Percentiles rank a stretch among this genome's conserved stretches.
Evolutionary conservation across 164 flowering plant species (phyloP).

Genomic region (Nymphaea colorata): DNA sequence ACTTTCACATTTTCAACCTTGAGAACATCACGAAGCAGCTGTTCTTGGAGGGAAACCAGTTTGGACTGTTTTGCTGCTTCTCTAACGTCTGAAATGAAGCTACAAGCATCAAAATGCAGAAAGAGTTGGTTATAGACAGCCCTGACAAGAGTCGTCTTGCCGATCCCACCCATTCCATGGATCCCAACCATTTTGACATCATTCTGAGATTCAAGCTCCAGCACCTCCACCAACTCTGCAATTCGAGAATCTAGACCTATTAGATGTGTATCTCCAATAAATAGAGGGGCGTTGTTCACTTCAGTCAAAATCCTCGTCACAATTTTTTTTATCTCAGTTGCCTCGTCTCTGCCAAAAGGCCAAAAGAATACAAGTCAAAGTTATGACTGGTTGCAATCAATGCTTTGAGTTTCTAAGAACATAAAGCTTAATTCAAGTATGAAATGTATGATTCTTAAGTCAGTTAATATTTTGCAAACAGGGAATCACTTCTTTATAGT

Average conservation of each 20-base stretch:
- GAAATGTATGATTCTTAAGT: too few relatives aligned
- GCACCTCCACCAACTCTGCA: neutral
- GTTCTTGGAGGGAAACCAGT: neutral
- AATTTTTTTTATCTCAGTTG: too few relatives aligned
- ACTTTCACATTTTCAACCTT: neutral
- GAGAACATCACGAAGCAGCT: constrained; percentile 8
- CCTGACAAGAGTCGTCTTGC: neutral
- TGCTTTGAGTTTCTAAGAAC: too few relatives aligned
- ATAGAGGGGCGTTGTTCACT: neutral
- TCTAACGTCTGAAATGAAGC: constrained; percentile 1
- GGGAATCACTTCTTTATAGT: too few relatives aligned
- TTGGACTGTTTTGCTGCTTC: neutral
- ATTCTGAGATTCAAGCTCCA: neutral
- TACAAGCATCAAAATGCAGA: neutral
- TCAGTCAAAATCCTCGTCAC: neutral
- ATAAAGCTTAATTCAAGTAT: too few relatives aligned
- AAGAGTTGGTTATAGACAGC: neutral
- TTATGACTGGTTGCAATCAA: too few relatives aligned
- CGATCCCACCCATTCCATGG: neutral
- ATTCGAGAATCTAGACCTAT: neutral
- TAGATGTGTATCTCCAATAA: neutral
- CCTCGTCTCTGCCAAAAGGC: neutral
- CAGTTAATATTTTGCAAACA: too few relatives aligned
- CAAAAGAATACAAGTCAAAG: too few relatives aligned
- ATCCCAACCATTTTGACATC: neutral